Evolutionary conservation across 306 rosid genomes (phyloP).

Genomic region (Fragaria iinumae): DNA sequence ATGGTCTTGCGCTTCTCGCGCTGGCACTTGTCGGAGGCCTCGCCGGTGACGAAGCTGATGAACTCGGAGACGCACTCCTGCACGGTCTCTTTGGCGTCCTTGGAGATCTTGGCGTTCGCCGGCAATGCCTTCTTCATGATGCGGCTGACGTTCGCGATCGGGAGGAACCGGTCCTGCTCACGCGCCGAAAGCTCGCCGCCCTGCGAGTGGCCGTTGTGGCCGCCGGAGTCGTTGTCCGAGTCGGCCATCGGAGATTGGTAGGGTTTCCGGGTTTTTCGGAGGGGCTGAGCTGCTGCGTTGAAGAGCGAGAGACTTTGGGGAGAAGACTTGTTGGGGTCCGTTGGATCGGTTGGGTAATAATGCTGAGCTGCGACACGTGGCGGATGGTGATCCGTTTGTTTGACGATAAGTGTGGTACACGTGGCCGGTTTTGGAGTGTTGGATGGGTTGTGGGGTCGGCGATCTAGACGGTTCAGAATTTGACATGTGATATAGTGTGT

Average conservation of each 20-base stretch:
- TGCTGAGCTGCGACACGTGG: constrained; percentile 43
- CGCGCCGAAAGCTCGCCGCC: constrained; percentile 45
- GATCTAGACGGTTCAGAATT: background rate
- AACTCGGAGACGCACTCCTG: constrained; percentile 71
- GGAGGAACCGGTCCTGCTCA: constrained; percentile 63
- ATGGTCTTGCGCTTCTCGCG: constrained; percentile 71
- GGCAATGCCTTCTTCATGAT: constrained; percentile 76
- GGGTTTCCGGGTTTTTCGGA: background rate
- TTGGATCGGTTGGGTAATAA: constrained; percentile 47
- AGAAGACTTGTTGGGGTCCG: constrained; percentile 40
- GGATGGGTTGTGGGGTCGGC: constrained; percentile 14
- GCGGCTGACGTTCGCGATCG: constrained; percentile 74
- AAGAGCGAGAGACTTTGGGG: background rate
- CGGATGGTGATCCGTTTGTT: constrained; percentile 16
- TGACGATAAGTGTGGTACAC: constrained; percentile 24
- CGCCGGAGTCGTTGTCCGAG: constrained; percentile 75
- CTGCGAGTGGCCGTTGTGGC: constrained; percentile 20
- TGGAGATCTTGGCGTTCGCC: constrained; percentile 71
- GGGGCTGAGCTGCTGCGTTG: background rate
- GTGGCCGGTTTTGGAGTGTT: constrained; percentile 19
- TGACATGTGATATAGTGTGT: background rate
- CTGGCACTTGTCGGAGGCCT: constrained; percentile 74
- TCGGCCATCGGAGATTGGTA: constrained; percentile 44
- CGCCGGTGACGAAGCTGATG: constrained; percentile 65
- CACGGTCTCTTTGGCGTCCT: constrained; percentile 67